Conservation (phyloP, 768 basidiomycete species). For the Leucocoprinus leucothites region DNA sequence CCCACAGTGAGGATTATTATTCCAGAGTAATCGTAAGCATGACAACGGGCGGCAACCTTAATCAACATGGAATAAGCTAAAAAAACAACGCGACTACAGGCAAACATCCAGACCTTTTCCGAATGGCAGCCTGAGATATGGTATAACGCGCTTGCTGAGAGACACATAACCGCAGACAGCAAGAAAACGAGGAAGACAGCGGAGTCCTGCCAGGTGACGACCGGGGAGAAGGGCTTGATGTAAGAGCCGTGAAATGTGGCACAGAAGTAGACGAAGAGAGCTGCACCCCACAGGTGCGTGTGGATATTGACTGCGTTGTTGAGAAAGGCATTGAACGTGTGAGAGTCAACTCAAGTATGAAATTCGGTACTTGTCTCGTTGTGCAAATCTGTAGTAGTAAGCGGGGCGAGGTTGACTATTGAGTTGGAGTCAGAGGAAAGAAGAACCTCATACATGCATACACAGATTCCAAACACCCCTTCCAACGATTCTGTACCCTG, state of each 20-base stretch:
- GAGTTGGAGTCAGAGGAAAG: constrained; percentile 14
- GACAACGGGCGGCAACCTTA: constrained; percentile 58
- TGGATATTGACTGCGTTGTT: constrained; percentile 73
- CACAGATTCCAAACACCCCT: constrained; percentile 58
- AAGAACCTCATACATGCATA: constrained; percentile 54
- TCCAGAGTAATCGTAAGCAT: constrained; percentile 75
- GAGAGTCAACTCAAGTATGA: constrained; percentile 11
- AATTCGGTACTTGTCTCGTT: constrained; percentile 63
- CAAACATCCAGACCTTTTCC: constrained; percentile 42
- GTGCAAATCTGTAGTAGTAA: constrained; percentile 55
- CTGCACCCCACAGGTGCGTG: constrained; percentile 70
- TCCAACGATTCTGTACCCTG: constrained; percentile 61
- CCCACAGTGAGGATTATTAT: constrained; percentile 79
- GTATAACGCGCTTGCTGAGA: constrained; percentile 67
- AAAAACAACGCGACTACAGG: constrained; percentile 18
- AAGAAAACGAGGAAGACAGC: constrained; percentile 65
- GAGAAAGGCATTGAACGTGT: constrained; percentile 10
- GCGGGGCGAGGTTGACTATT: constrained; percentile 15
- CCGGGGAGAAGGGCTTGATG: constrained; percentile 42
- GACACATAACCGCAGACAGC: constrained; percentile 67
- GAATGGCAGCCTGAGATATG: constrained; percentile 79
- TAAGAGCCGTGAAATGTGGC: constrained; percentile 50
- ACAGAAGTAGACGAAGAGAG: constrained; percentile 57
- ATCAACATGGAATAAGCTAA: constrained; percentile 12
- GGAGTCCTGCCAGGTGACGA: constrained; percentile 59